Base-by-base conservation (phyloP, 1,284 basidiomycete species). In the Papiliotrema flavescens region DNA sequence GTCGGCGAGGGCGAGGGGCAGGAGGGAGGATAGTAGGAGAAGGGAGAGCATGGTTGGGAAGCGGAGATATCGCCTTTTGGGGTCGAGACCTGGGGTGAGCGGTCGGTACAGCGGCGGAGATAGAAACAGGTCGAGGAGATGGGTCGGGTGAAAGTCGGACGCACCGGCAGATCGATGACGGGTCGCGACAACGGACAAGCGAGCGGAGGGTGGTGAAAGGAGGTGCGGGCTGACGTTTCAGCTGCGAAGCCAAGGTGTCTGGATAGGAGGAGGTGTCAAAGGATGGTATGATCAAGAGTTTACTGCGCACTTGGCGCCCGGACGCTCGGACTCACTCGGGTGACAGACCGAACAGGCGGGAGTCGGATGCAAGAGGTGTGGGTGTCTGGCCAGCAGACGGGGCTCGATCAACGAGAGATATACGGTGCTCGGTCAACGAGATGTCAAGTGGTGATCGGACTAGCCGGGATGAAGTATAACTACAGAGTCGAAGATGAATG, bases 11-110 rank as follows among this genome's bases (percentile, higher is more conserved):
- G 61, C 52, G 17, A 63, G 36, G 36, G 60, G 56, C 22, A 63
- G 54, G 15, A 61, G 55, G 15, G 60, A 50, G 39, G 65, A 39
- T 40, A 66, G 49, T 15, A 59, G 24, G 37, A 66, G 59, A 34
- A 67, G 55, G 48, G 36, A 53, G 46, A 42, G 36, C 20, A 47
- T 39, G 50, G 11, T 44, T 20, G 23, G 20, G 20, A 5, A 22
- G 23, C 20, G 35, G 35, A n/a, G 32, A 22, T n/a, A 42, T 15
- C 11, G 15, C 35, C 3, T 42, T 32, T 49, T 37, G 17, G 8
- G n/a, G 23, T 44, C 17, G 23, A 26, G 8, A 22, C 42, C 42
- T 44, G 8, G 42, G 8, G 23, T 26, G 19, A 44, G 23, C 20
- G 23, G 23, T 19, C 14, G 20, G 19, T 7, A 44, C 5, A n/a